These are phyloP conservation scores for Nothomitra cinnamomea DNA, from an alignment of 2,329 filamentous ascomycete genomes.

Conservation along the genomic window DNA sequence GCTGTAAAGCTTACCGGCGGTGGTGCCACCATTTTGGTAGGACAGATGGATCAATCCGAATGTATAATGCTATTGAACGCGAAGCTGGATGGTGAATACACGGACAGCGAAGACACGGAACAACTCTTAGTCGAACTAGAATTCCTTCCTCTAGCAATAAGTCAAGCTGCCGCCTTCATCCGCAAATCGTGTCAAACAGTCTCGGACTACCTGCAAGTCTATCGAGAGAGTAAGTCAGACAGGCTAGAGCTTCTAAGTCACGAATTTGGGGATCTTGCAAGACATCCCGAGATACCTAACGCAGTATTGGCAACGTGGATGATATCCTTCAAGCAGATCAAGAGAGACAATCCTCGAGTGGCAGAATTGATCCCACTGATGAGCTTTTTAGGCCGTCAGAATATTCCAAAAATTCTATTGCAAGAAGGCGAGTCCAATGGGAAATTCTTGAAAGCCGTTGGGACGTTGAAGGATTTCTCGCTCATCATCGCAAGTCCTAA, in stretches of 20 bases:
- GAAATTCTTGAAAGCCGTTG: not conserved
- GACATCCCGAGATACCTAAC: not conserved
- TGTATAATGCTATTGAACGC: not conserved
- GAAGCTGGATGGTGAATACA: too few species aligned
- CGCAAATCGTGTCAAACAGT: not conserved
- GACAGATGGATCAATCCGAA: not conserved
- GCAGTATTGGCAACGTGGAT: not conserved
- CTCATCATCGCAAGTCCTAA: not conserved
- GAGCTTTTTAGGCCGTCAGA: slow-evolving; percentile 6
- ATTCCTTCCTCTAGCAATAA: not conserved
- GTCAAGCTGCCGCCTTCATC: not conserved
- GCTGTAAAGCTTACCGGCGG: not conserved
- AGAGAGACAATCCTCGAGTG: slow-evolving; percentile 5
- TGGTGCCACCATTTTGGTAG: not conserved
- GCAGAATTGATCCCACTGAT: slow-evolving; percentile 8
- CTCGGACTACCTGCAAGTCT: not conserved
- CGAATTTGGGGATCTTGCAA: not conserved
- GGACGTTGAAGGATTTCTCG: not conserved
- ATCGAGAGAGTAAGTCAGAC: not conserved
- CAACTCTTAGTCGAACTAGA: not conserved
- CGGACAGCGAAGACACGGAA: not conserved
- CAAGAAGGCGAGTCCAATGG: not conserved
- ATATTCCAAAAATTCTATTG: too few species aligned
- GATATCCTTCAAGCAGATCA: slow-evolving; percentile 7
- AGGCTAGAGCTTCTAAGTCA: not conserved